phyloP scores from a whole-genome alignment of 108 stramenopile genomes.

The Nannochloropsis oceanica region DNA sequence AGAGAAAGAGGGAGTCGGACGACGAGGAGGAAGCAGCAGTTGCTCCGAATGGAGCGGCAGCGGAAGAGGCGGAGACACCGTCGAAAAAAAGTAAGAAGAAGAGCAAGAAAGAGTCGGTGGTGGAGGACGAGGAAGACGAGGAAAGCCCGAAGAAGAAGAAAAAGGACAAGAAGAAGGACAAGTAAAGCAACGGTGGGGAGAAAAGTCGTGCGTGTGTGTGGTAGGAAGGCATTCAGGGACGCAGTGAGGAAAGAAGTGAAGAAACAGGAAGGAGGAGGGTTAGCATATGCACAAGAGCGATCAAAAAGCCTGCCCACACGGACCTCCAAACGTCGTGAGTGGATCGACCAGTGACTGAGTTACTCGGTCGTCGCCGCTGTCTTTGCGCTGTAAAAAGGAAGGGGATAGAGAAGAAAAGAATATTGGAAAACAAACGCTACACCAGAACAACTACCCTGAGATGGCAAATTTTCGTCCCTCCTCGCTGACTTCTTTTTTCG shows the following conservation, averaged over 20 bases:
- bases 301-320: too few species aligned
- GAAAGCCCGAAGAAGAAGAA: constrained; percentile 38
- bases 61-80: background rate
- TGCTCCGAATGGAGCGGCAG: background rate
- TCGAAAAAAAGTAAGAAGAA: constrained; percentile 16
- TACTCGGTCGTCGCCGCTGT: background rate
- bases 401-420: background rate
- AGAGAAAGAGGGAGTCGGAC: constrained; percentile 11
- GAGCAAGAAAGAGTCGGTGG: background rate
- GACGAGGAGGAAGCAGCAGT: background rate
- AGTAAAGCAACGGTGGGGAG: constrained; percentile 1
- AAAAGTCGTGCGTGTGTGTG: background rate
- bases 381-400: background rate
- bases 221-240: background rate
- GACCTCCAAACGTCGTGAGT: too few species aligned
- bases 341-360: too few species aligned
- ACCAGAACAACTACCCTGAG: background rate
- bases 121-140: constrained; percentile 39
- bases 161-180: constrained; percentile 45
- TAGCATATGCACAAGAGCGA: too few species aligned
- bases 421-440: background rate
- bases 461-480: background rate
- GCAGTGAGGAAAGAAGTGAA: background rate
- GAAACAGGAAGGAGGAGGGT: too few species aligned
- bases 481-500: too few species aligned